Percentiles rank a stretch among this genome's conserved stretches.
Conservation (phyloP, 495 filamentous ascomycete species). For the Sporormia fimetaria region DNA sequence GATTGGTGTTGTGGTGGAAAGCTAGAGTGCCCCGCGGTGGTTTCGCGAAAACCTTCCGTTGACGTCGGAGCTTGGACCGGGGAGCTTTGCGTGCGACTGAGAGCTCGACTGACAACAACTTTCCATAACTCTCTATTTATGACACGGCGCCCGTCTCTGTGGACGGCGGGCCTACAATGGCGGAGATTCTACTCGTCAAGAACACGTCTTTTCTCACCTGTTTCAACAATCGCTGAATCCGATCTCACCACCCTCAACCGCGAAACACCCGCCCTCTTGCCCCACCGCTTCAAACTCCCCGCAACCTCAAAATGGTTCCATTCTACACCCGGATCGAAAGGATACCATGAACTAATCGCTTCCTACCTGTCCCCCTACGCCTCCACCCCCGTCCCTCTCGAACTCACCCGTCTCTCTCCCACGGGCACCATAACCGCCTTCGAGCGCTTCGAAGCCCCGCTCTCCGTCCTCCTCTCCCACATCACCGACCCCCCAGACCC, state of each 20-base stretch:
- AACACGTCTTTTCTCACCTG: too few relatives aligned
- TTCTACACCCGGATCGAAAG: neutral
- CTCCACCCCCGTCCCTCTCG: conserved; percentile 46
- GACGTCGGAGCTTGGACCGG: too few relatives aligned
- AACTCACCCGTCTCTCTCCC: conserved; percentile 36
- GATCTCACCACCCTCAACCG: conserved; percentile 37
- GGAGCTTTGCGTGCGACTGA: too few relatives aligned
- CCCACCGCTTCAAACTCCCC: conserved; percentile 38
- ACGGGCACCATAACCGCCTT: conserved; percentile 31
- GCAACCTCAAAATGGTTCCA: conserved; percentile 47
- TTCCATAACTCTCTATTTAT: too few relatives aligned
- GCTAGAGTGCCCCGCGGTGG: too few relatives aligned
- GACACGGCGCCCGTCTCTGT: too few relatives aligned
- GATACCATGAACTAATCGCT: conserved; percentile 34
- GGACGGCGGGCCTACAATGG: too few relatives aligned
- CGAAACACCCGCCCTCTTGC: conserved; percentile 40
- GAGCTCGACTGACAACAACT: too few relatives aligned
- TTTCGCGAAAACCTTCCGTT: too few relatives aligned
- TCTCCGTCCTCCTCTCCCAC: conserved; percentile 42
- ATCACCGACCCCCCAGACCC: conserved; percentile 6
- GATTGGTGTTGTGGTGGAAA: too few relatives aligned
- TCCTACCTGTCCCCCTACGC: conserved; percentile 41
- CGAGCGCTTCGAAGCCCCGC: conserved; percentile 45
- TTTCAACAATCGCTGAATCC: too few relatives aligned
- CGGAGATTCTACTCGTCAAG: too few relatives aligned